Conservation (phyloP, 2,329 filamentous ascomycete genomes). For the Madurella fahalii region DNA sequence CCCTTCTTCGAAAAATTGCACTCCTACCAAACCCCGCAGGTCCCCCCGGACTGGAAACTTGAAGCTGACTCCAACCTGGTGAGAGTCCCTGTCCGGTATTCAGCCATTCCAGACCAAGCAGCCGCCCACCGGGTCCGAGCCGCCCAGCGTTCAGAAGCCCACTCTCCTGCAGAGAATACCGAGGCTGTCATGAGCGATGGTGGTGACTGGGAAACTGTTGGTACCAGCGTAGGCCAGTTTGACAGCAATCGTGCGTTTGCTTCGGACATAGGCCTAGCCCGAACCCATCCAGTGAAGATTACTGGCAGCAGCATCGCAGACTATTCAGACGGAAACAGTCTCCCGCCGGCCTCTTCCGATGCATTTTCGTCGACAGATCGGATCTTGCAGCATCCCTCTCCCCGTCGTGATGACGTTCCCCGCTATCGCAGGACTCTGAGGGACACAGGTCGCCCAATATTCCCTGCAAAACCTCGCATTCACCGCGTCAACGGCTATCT, state of each 20-base stretch:
- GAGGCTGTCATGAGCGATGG: conserved; percentile 27
- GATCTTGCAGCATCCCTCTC: conserved; percentile 27
- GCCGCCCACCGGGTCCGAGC: neutral
- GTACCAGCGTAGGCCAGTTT: conserved; percentile 30
- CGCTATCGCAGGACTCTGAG: conserved; percentile 16
- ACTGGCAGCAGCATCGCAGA: conserved; percentile 24
- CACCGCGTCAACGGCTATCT: conserved; percentile 33
- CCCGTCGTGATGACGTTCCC: conserved; percentile 3
- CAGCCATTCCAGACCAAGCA: neutral
- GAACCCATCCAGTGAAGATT: conserved; percentile 18
- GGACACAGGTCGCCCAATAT: conserved; percentile 27
- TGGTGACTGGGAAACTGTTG: conserved; percentile 40
- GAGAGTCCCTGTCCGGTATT: conserved; percentile 18
- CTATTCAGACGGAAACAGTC: conserved; percentile 34
- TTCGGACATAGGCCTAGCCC: conserved; percentile 12
- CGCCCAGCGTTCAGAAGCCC: neutral
- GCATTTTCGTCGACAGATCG: conserved; percentile 28
- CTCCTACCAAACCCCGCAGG: conserved; percentile 6
- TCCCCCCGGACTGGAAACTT: conserved; percentile 10
- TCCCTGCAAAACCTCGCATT: conserved; percentile 29
- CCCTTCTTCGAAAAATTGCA: conserved; percentile 12
- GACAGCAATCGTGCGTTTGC: conserved; percentile 25
- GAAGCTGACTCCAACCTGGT: conserved; percentile 18
- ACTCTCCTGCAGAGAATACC: neutral
- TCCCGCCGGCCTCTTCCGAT: conserved; percentile 17